Evolutionary conservation across 106 monocot genomes (phyloP).

Genomic region (Narthecium ossifragum): DNA sequence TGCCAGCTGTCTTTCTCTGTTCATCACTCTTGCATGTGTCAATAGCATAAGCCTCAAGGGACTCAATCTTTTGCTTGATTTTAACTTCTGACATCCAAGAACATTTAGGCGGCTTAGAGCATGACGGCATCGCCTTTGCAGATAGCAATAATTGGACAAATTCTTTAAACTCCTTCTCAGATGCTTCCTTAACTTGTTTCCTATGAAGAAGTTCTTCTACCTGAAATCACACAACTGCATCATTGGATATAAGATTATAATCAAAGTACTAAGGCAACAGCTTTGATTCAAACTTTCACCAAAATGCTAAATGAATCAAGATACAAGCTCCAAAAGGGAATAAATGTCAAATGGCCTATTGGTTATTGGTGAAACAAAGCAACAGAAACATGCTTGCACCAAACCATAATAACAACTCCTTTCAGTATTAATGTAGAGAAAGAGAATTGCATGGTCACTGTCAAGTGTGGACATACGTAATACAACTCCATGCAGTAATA

Average conservation of each 20-base stretch:
- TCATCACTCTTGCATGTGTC: slow-evolving; percentile 72
- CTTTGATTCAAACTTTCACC: too few relatives aligned
- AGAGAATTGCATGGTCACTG: too few relatives aligned
- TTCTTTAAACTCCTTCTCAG: slow-evolving; percentile 75
- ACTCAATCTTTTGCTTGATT: slow-evolving; percentile 35
- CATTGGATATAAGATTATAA: background rate
- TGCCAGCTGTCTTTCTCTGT: slow-evolving; percentile 67
- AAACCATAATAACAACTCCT: too few relatives aligned
- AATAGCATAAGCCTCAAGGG: slow-evolving; percentile 81
- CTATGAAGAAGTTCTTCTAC: slow-evolving; percentile 76
- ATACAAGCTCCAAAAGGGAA: too few relatives aligned
- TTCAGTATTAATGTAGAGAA: too few relatives aligned
- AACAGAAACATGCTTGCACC: too few relatives aligned
- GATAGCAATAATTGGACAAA: slow-evolving; percentile 61
- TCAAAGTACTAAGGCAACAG: background rate
- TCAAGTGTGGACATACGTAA: too few relatives aligned
- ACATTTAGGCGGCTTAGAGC: slow-evolving; percentile 59
- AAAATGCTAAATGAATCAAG: too few relatives aligned
- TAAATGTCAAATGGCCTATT: too few relatives aligned
- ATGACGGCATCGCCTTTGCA: slow-evolving; percentile 45
- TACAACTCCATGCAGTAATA: too few relatives aligned
- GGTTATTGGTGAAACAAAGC: too few relatives aligned
- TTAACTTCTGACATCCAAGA: slow-evolving; percentile 70
- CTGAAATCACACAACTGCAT: slow-evolving; percentile 17
- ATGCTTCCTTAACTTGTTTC: slow-evolving; percentile 54